Percentiles rank a stretch among this genome's conserved stretches.
These are phyloP conservation scores for Coriolopsis trogii DNA, from an alignment of 1,284 basidiomycete genomes.

Conservation along the genomic window DNA sequence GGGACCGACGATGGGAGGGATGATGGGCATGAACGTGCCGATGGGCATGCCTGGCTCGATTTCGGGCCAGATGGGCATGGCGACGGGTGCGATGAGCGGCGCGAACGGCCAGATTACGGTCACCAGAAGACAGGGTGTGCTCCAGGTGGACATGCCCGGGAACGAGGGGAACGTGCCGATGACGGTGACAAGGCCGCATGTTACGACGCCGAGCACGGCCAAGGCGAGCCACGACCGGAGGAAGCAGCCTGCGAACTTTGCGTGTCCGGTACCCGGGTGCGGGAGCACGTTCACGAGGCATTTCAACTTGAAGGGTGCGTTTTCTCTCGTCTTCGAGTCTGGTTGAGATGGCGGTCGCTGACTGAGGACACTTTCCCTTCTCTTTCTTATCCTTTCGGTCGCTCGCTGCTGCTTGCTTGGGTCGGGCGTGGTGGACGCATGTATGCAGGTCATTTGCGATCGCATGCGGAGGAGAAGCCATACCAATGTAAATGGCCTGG, in stretches of 20 bases:
- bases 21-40: slow-evolving; percentile 12
- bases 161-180: slow-evolving; percentile 26
- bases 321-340: slow-evolving; percentile 8
- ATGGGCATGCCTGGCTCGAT: slow-evolving; percentile 21
- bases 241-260: slow-evolving; percentile 75
- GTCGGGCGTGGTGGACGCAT: slow-evolving; percentile 10
- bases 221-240: slow-evolving; percentile 72
- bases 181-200: slow-evolving; percentile 51
- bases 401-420: neutral
- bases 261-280: slow-evolving; percentile 76
- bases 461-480: slow-evolving; percentile 84
- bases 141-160: slow-evolving; percentile 26
- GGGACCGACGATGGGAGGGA: slow-evolving; percentile 17
- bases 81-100: slow-evolving; percentile 14
- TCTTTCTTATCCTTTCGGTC: neutral
- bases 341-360: slow-evolving; percentile 16
- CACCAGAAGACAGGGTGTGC: slow-evolving; percentile 4
- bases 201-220: slow-evolving; percentile 74
- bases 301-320: slow-evolving; percentile 77
- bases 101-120: slow-evolving; percentile 13
- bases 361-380: slow-evolving; percentile 8
- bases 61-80: slow-evolving; percentile 21
- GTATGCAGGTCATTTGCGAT: slow-evolving; percentile 73
- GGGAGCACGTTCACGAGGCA: slow-evolving; percentile 83
- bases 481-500: slow-evolving; percentile 87